A percentile compares a stretch with the other conserved stretches of the same genome.
Evolutionary conservation across 331 rosid species (phyloP).

Genomic region (Phaseolus coccineus): DNA sequence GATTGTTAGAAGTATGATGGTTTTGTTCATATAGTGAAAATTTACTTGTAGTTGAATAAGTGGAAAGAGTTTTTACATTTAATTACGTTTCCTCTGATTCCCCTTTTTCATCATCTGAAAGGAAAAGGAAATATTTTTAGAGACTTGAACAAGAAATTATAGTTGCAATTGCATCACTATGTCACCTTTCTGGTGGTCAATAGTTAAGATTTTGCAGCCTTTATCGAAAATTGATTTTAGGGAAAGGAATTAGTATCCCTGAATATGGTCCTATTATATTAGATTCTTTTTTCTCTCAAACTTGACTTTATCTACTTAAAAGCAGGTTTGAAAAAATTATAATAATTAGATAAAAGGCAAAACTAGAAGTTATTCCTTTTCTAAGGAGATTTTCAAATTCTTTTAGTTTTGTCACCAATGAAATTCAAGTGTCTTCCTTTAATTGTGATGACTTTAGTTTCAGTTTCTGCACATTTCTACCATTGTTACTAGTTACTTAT

Average conservation of each 20-base stretch:
- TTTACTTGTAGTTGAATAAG: conserved; percentile 2
- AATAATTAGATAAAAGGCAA: not conserved
- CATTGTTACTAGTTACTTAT: not conserved
- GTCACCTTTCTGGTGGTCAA: not conserved
- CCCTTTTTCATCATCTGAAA: conserved; percentile 2
- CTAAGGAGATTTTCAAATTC: not conserved
- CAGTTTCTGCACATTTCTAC: conserved; percentile 3
- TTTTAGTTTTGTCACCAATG: not conserved
- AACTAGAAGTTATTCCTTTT: not conserved
- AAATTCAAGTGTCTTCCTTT: not conserved
- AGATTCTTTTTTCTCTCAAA: not conserved
- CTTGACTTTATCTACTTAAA: not conserved
- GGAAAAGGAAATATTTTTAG: conserved; percentile 18
- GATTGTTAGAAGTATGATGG: conserved; percentile 25
- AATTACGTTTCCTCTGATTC: conserved; percentile 8
- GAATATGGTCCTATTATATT: not conserved
- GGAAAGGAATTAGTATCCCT: conserved; percentile 23
- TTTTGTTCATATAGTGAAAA: conserved; percentile 14
- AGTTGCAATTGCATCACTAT: conserved; percentile 24
- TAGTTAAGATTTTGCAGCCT: not conserved
- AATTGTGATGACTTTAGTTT: conserved; percentile 10
- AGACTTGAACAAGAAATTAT: conserved; percentile 27
- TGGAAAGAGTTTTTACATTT: conserved; percentile 6
- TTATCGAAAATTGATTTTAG: conserved; percentile 17
- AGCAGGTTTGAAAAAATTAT: not conserved